phyloP scores from a whole-genome alignment of 192 early-diverging fungal genomes.

The Linnemannia elongata region DNA sequence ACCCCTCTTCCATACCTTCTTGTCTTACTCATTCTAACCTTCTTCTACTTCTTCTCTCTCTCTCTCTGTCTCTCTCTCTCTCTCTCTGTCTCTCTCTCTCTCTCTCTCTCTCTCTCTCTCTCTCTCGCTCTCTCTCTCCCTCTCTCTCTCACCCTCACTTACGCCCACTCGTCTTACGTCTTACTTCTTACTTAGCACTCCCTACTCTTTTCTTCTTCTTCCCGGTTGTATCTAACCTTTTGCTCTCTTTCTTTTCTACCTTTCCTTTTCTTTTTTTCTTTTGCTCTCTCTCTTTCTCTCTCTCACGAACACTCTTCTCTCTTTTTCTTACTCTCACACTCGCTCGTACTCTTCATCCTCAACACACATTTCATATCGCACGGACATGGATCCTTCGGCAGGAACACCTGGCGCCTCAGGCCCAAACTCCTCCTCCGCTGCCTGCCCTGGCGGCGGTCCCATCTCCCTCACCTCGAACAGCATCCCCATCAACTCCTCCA shows the following conservation, averaged over 20 bases:
- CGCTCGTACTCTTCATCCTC: not conserved
- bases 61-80: not conserved
- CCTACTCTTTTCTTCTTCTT: not conserved
- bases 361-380: not conserved
- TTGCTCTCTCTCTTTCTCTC: not conserved
- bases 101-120: not conserved
- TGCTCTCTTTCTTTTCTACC: not conserved
- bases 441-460: not conserved
- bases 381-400: slow-evolving; percentile 20
- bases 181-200: not conserved
- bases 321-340: not conserved
- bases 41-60: not conserved
- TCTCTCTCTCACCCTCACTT: not conserved
- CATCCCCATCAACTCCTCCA: slow-evolving; percentile 1
- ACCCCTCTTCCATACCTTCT: not conserved
- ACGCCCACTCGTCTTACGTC: not conserved
- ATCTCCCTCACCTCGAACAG: not conserved
- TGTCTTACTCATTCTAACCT: not conserved
- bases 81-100: not conserved
- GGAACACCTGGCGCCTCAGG: slow-evolving; percentile 8
- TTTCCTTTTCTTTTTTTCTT: too few species aligned
- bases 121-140: not conserved
- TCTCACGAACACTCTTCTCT: not conserved
- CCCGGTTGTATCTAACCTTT: not conserved
- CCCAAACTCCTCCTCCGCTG: not conserved